Evolutionary conservation across 2,329 filamentous ascomycete species (phyloP).

Genomic region (Magnaporthiopsis poae): DNA sequence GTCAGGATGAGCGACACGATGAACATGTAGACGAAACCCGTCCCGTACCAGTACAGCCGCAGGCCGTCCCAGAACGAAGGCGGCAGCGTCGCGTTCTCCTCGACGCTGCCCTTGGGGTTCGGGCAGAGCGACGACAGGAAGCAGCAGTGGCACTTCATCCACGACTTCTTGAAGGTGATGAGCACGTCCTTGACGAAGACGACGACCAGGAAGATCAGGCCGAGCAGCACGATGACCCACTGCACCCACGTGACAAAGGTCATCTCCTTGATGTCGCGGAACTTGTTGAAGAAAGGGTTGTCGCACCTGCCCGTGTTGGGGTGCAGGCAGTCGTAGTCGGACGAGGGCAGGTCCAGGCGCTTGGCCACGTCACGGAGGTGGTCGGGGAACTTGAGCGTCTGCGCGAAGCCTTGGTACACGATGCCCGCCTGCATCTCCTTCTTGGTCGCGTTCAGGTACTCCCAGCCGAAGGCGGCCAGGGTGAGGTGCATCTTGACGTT

Average conservation of each 20-base stretch:
- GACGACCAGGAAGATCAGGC: conserved; percentile 29
- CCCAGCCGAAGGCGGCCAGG: conserved; percentile 6
- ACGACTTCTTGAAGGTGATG: conserved; percentile 1
- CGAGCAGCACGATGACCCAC: conserved; percentile 35
- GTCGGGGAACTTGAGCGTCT: conserved; percentile 3
- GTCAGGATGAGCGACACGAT: background rate
- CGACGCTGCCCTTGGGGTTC: conserved; percentile 3
- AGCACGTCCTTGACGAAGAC: conserved; percentile 6
- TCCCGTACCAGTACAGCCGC: conserved; percentile 4
- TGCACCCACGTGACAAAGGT: conserved; percentile 22
- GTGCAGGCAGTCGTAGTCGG: conserved; percentile 4
- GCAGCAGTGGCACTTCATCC: conserved; percentile 6
- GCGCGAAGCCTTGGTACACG: conserved; percentile 2
- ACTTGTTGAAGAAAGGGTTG: conserved; percentile 6
- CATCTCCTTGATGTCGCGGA: background rate
- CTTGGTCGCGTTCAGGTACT: conserved; percentile 3
- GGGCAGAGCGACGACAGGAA: conserved; percentile 3
- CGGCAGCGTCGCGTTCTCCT: background rate
- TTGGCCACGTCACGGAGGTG: conserved; percentile 6
- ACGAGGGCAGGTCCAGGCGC: conserved; percentile 3
- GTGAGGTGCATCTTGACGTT: conserved; percentile 5
- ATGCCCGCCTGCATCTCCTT: conserved; percentile 2
- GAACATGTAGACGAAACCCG: background rate
- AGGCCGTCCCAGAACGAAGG: conserved; percentile 6
- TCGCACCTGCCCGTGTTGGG: background rate